Base-by-base conservation (phyloP, 2,329 filamentous ascomycete species). In the Fusarium nematophilum region DNA sequence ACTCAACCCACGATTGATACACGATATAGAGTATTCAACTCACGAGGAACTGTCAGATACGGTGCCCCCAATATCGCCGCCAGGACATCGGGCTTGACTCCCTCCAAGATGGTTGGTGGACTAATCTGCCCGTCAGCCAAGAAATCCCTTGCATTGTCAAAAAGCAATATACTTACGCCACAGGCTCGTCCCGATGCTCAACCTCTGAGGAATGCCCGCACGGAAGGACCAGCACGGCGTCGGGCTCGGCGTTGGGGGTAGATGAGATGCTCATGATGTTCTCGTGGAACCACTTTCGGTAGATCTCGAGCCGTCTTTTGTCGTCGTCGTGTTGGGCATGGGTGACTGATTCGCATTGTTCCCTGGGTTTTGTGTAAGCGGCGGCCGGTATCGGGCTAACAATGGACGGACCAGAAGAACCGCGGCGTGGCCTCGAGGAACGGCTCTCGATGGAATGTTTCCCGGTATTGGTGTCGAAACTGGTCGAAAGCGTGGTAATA, bases 41-140 rank as follows among this genome's bases (percentile, higher is more conserved):
- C 67, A 76, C 75, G 73, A 26, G 75, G 75, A 11, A 73, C 64
- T 6, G 71, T 58, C 6, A 78, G 58, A 23, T 75, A 62, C 2
- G 75, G 73, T 25, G 62, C 50, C 21, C 67, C 68, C 21, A 78
- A 64, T 6, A 75, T 44, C 1, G 68, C 52, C 14, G 71, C 64
- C 23, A 76, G 66, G 8, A 71, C 47, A 13, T 69, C 64, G 11
- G 68, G 42, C 9, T 64, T 60, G 8, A 76, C 46, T 10, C 71
- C 69, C 4, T 69, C 29, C 7, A 66, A 62, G 14, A 60, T 50
- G 33, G 49, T 61, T 52, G 70, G 70, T 54, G 63, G 63, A 44
- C 71, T 73, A 55, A 56, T 51, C 42, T 23, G 6, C 36, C 44
- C 26, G 60, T 69, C 53, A 69, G 61, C 54, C 37, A 49, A 39